Conservation (phyloP, 225 moss, liverwort and hornwort genomes). For the Straminergon stramineum region DNA sequence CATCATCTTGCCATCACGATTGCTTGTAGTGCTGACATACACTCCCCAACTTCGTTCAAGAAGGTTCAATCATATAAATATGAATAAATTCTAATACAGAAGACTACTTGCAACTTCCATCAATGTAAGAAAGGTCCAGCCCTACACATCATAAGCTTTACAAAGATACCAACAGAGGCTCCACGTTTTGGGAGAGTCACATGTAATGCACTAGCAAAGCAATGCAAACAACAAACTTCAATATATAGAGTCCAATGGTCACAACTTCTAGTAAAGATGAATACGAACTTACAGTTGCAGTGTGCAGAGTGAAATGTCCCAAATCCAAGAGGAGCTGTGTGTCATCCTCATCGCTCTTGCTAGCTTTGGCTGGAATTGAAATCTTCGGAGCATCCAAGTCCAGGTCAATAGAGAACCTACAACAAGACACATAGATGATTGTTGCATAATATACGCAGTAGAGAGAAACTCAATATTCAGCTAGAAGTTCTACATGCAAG, state of each 20-base stretch:
- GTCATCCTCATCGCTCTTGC: constrained; percentile 56
- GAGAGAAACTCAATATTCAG: neutral
- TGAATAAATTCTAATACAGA: neutral
- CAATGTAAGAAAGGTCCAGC: neutral
- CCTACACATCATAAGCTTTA: neutral
- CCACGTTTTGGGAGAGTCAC: neutral
- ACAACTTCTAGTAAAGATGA: neutral
- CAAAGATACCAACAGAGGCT: neutral
- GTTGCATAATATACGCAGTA: neutral
- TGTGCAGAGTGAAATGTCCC: constrained; percentile 93
- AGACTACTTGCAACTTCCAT: neutral
- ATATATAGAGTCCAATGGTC: neutral
- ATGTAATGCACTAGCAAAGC: neutral
- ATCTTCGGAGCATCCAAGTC: constrained; percentile 98
- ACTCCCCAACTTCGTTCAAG: neutral
- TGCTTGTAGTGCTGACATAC: neutral
- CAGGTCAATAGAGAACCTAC: constrained; percentile 78
- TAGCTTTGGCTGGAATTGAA: constrained; percentile 68
- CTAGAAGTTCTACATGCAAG: neutral
- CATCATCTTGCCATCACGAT: neutral
- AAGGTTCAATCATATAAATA: neutral
- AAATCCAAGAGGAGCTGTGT: constrained; percentile 90
- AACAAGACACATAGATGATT: neutral
- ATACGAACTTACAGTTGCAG: constrained; percentile 53
- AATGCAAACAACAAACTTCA: neutral